Base-by-base conservation (phyloP, 73 alveolate genomes). In the Durusdinium trenchii region DNA sequence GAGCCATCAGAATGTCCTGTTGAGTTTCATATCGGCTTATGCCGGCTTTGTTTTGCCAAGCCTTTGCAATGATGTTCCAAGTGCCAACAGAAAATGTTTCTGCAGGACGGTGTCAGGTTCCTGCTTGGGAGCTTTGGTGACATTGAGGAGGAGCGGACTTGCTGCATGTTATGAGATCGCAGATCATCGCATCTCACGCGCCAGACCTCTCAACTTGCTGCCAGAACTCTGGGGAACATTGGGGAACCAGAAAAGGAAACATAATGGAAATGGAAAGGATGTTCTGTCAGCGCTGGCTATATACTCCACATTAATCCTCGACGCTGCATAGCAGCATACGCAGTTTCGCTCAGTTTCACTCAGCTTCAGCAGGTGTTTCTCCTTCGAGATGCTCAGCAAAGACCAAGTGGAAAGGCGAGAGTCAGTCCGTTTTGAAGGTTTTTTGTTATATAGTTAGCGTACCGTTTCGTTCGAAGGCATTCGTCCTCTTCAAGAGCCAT, bases 351-450 rank as follows among this genome's bases (percentile, higher is more conserved):
- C 23, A 23, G 84, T 73, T 36, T 48, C 48, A n/a, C 26, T 1
- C 6, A 40, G 51, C 84, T 73, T 18, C 61, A 32, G 45, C 83
- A 89, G 96, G 96, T 89, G 47, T 73, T 89, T 42, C 54, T 89
- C 54, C 96, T 89, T 51, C 85, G 96, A 6, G 96, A 89, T 32
- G 51, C 85, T 30, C 96, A 89, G 96, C 96, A 89, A 69, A 61
- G 96, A 50, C 86, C 96, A 35, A 64, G 43, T 32, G 96, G 96
- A 64, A 89, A 89, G 96, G 96, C 86, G 7, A 51, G 78, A 7
- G 16, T 9, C 5, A 62, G 42, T 4, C 32, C 32, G 16, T 7
- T 5, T 62, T 62, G 40, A 4, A 23, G 6, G 32, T 62, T 9
- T 12, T 62, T 9, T 62, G 16, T 23, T 7, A 62, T 23, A 7